Evolutionary conservation across 2,329 filamentous ascomycete genomes (phyloP).

Genomic region (Colletotrichum zoysiae): DNA sequence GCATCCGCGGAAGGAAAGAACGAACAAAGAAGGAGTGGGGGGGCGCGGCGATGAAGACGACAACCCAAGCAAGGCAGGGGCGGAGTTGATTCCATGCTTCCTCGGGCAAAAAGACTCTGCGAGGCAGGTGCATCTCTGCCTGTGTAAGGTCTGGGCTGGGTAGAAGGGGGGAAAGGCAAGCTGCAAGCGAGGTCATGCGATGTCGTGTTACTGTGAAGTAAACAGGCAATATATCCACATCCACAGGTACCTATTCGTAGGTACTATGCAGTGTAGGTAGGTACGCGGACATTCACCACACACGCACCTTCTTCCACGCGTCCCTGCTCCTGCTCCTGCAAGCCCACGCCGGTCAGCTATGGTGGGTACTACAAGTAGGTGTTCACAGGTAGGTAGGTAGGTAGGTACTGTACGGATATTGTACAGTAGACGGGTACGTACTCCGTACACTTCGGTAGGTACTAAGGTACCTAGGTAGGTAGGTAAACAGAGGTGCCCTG

Average conservation of each 20-base stretch:
- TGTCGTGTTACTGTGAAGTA: no score
- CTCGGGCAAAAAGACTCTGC: background rate
- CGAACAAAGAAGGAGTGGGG: background rate
- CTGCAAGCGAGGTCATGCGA: background rate
- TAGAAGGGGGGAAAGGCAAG: background rate
- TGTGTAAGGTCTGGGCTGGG: background rate
- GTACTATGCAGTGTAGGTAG: background rate
- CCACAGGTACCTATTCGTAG: background rate
- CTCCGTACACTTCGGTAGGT: background rate
- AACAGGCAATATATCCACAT: background rate
- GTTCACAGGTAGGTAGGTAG: no score
- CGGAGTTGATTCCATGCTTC: constrained; percentile 5
- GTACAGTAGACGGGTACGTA: background rate
- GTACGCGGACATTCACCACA: background rate
- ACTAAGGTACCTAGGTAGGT: no score
- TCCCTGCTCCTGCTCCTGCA: constrained; percentile 18
- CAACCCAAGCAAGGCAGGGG: background rate
- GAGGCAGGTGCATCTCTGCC: background rate
- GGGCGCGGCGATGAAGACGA: background rate
- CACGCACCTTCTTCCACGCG: constrained; percentile 12
- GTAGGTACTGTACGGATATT: background rate
- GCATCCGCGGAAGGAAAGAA: background rate
- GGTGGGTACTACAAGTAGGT: no score
- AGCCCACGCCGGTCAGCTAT: background rate
- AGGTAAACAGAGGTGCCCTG: no score